Evolutionary conservation across 2,329 filamentous ascomycete species (phyloP).

Genomic region (Thielaviopsis populi): DNA sequence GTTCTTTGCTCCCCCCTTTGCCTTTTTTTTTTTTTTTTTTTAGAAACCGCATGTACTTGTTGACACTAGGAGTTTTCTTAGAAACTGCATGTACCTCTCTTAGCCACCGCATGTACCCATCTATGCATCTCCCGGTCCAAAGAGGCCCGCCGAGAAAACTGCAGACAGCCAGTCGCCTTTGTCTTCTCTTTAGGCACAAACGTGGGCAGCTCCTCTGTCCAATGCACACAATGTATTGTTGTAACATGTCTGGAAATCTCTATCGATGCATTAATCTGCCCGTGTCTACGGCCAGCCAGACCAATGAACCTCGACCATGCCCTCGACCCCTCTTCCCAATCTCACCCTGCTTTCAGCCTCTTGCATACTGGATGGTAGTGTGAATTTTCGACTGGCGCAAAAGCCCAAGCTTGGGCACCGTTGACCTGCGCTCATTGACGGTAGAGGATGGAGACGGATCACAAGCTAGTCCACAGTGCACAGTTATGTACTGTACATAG

Average conservation of each 20-base stretch:
- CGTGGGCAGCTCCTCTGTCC: not conserved
- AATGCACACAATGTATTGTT: not conserved
- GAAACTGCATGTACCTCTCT: too few species aligned
- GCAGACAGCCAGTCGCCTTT: not conserved
- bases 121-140: too few species aligned
- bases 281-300: not conserved
- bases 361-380: conserved; percentile 4
- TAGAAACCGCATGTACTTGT: too few species aligned
- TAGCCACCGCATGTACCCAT: too few species aligned
- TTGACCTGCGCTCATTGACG: not conserved
- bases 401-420: conserved; percentile 8
- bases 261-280: not conserved
- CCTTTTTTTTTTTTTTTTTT: too few species aligned
- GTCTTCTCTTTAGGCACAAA: conserved; percentile 14
- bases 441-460: not conserved
- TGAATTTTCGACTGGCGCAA: not conserved
- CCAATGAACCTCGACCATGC: not conserved
- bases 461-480: not conserved
- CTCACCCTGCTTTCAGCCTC: conserved; percentile 13
- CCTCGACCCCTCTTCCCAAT: conserved; percentile 12
- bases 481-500: too few species aligned
- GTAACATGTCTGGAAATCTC: not conserved
- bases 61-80: too few species aligned
- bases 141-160: not conserved
- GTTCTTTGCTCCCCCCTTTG: too few species aligned